Evolutionary conservation across 2,329 filamentous ascomycete species (phyloP).

Genomic region (Lasiodiplodia sp.): DNA sequence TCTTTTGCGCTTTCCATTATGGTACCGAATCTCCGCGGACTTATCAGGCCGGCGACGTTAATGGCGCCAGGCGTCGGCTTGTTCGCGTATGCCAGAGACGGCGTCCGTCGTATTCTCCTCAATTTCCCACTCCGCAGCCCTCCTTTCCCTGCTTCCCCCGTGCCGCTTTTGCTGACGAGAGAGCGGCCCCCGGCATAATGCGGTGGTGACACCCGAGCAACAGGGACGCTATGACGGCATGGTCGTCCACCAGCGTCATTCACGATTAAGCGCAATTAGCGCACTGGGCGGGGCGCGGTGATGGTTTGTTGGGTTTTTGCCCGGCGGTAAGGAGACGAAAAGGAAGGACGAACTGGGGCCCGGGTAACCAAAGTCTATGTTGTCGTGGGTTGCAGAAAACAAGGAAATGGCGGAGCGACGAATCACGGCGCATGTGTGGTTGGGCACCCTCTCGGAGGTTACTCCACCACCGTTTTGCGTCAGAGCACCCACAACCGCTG

Average conservation of each 20-base stretch:
- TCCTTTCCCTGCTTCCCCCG: background rate
- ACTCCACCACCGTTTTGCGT: background rate
- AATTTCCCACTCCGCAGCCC: background rate
- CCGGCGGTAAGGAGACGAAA: constrained; percentile 1
- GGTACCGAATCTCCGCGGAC: background rate
- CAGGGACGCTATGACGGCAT: background rate
- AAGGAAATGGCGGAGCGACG: background rate
- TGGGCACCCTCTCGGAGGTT: background rate
- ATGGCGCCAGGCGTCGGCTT: background rate
- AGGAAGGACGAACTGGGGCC: background rate
- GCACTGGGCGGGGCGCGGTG: background rate
- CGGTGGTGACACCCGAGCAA: background rate
- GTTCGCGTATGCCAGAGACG: background rate
- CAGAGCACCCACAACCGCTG: background rate
- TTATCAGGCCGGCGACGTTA: background rate
- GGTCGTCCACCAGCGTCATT: background rate
- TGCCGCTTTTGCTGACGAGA: background rate
- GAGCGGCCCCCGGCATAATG: background rate
- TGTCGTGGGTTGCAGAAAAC: background rate
- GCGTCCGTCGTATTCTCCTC: background rate
- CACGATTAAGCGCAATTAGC: background rate
- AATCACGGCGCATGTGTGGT: background rate
- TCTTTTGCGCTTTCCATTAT: background rate
- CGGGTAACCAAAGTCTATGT: background rate
- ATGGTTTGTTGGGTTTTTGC: background rate